These are phyloP conservation scores for Podospora comata DNA, from an alignment of 495 filamentous ascomycete species.

Conservation along the genomic window DNA sequence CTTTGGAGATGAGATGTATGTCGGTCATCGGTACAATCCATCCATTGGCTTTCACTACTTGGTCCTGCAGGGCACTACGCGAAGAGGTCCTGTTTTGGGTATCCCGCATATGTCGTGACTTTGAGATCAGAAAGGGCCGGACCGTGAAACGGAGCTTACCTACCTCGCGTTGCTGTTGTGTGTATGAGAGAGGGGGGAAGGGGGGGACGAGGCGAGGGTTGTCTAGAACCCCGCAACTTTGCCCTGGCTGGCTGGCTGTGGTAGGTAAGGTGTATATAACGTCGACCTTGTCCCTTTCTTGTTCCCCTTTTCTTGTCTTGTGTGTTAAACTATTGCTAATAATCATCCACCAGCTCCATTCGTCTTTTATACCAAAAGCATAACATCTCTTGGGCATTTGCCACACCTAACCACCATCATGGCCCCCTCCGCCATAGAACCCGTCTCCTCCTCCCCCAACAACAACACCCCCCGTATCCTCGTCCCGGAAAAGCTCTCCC, in stretches of 20 bases:
- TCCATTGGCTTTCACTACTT: not conserved
- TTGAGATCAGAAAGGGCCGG: not conserved
- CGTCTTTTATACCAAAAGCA: too few species aligned
- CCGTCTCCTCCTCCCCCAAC: constrained; percentile 15
- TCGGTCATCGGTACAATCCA: not conserved
- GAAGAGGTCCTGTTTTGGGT: not conserved
- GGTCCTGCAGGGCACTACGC: not conserved
- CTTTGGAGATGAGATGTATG: not conserved
- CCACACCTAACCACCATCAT: constrained; percentile 20
- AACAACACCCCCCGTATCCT: constrained; percentile 49
- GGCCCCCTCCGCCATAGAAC: constrained; percentile 36
- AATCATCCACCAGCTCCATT: not conserved
- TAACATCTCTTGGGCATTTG: too few species aligned
- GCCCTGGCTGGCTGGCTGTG: not conserved
- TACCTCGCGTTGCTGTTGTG: not conserved
- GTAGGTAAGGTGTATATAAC: not conserved
- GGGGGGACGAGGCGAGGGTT: not conserved
- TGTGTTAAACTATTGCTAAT: not conserved
- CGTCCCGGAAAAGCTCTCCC: constrained; percentile 69
- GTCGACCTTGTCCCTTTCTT: not conserved
- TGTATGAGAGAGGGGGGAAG: not conserved
- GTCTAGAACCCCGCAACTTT: not conserved
- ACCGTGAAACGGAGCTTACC: not conserved
- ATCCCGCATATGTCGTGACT: constrained; percentile 1
- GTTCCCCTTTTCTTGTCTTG: not conserved